These are phyloP conservation scores for Micractinium sp. DNA, from an alignment of 139 green algal species.

Conservation along the genomic window DNA sequence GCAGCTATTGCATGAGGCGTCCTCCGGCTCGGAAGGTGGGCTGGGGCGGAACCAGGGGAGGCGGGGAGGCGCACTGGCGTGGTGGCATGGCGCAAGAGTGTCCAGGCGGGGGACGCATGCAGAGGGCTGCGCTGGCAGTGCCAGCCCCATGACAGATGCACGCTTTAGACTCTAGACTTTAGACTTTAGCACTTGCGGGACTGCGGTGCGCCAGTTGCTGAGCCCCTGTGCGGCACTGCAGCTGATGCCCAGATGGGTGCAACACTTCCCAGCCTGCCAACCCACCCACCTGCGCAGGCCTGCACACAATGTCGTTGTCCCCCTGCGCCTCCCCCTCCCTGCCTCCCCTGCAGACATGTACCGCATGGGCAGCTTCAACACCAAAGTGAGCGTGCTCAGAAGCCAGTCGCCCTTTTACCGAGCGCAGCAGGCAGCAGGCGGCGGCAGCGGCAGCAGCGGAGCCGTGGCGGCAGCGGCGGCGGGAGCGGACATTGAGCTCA, in stretches of 20 bases:
- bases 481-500: conserved; percentile 35
- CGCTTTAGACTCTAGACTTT: too few species aligned
- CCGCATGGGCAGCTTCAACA: conserved; percentile 24
- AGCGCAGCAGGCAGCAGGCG: not conserved
- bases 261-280: too few species aligned
- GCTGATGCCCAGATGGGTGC: too few species aligned
- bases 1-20: not conserved
- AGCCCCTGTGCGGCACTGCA: too few species aligned
- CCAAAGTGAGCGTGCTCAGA: conserved; percentile 10
- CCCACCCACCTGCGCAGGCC: not conserved
- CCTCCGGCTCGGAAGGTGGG: conserved; percentile 7
- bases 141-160: too few species aligned
- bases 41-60: not conserved
- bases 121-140: too few species aligned
- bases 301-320: not conserved
- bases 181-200: too few species aligned
- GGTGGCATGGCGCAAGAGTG: too few species aligned
- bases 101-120: too few species aligned
- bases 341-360: conserved; percentile 11
- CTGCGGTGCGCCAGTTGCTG: too few species aligned
- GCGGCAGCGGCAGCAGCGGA: not conserved
- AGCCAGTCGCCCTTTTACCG: conserved; percentile 1
- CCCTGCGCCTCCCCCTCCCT: not conserved
- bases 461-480: not conserved
- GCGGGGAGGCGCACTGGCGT: too few species aligned